Conservation (phyloP, 2,329 filamentous ascomycete genomes). For the Colletotrichum musae region DNA sequence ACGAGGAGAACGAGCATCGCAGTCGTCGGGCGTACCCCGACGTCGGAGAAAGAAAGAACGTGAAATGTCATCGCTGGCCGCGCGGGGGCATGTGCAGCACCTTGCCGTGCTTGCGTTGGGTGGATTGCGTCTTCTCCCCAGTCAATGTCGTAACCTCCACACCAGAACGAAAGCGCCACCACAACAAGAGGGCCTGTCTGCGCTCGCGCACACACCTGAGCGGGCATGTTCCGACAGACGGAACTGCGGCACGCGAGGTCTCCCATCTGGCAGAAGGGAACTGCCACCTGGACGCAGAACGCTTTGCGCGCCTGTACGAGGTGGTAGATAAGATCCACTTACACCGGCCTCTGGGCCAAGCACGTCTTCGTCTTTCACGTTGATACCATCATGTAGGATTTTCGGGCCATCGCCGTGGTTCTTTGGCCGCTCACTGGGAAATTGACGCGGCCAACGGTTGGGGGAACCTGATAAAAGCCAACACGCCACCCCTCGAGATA, state of each 20-base stretch:
- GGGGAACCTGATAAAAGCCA: background rate
- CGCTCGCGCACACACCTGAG: background rate
- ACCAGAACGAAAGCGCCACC: background rate
- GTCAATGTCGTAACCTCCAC: slow-evolving; percentile 28
- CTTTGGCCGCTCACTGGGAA: no score
- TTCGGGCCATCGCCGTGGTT: background rate
- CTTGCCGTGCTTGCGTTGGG: background rate
- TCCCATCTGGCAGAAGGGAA: background rate
- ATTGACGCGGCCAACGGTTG: background rate
- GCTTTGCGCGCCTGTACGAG: background rate
- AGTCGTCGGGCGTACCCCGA: background rate
- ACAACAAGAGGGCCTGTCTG: background rate
- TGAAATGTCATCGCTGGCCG: background rate
- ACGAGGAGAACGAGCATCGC: background rate
- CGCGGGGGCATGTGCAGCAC: background rate
- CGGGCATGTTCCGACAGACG: slow-evolving; percentile 6
- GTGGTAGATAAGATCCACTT: slow-evolving; percentile 1
- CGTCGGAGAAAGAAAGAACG: background rate
- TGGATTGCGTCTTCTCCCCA: slow-evolving; percentile 26
- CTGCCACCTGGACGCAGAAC: background rate
- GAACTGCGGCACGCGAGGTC: background rate
- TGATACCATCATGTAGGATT: slow-evolving; percentile 32
- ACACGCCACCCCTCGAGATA: no score
- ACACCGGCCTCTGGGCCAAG: background rate
- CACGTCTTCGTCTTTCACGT: slow-evolving; percentile 27